These are phyloP conservation scores for Ambrosiella beaveri DNA, from an alignment of 2,329 filamentous ascomycete species.

Conservation along the genomic window DNA sequence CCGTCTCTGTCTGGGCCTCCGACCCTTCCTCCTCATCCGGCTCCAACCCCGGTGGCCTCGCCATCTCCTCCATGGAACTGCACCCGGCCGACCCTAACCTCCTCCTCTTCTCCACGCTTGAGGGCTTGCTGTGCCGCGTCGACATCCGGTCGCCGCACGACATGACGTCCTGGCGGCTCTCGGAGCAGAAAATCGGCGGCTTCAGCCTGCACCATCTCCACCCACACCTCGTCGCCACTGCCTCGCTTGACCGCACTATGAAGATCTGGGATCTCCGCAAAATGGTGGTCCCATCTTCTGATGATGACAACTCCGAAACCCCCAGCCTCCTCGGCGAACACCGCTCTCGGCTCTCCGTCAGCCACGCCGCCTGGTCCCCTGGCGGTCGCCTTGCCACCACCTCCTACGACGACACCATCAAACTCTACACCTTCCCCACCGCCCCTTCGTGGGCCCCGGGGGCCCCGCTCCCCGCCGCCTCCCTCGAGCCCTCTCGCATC, in stretches of 20 bases:
- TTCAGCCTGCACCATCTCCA: conserved; percentile 69
- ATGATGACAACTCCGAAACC: conserved; percentile 27
- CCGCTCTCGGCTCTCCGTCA: conserved; percentile 66
- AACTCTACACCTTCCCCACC: conserved; percentile 66
- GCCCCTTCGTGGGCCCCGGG: conserved; percentile 41
- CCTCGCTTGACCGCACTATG: conserved; percentile 72
- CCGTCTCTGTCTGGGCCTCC: conserved; percentile 67
- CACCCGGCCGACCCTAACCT: conserved; percentile 50
- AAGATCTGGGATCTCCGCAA: conserved; percentile 88
- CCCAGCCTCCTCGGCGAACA: conserved; percentile 69
- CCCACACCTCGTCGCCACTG: conserved; percentile 72
- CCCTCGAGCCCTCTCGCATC: conserved; percentile 51
- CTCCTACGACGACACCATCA: conserved; percentile 88
- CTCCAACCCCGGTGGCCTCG: conserved; percentile 52
- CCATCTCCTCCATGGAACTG: conserved; percentile 74
- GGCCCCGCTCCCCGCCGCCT: conserved; percentile 37
- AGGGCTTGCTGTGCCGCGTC: conserved; percentile 63
- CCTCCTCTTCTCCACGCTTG: conserved; percentile 74
- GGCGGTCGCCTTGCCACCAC: conserved; percentile 78
- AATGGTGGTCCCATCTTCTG: conserved; percentile 35
- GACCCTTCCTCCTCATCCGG: conserved; percentile 44
- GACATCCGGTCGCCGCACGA: conserved; percentile 32
- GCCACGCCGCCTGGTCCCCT: conserved; percentile 77
- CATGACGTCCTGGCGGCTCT: conserved; percentile 42
- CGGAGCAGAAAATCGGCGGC: conserved; percentile 88